phyloP scores from a whole-genome alignment of 2,329 filamentous ascomycete species.

The Teratosphaeria zuluensis region DNA sequence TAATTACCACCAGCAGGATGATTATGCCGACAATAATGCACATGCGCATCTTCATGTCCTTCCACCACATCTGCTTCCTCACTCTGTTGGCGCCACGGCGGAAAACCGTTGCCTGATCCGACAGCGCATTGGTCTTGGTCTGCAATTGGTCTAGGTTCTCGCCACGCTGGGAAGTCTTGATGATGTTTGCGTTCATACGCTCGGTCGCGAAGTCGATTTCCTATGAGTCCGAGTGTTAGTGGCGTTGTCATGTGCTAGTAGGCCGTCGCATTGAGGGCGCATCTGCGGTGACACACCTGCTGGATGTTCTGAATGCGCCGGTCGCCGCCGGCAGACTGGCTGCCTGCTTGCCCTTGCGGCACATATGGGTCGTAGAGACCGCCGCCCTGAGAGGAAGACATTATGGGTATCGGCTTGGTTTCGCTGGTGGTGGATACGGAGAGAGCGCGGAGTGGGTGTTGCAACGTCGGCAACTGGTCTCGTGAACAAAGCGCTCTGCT shows the following conservation, averaged over 20 bases:
- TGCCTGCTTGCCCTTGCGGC: constrained; percentile 1
- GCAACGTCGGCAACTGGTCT: neutral
- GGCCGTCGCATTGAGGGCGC: neutral
- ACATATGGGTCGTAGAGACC: constrained; percentile 5
- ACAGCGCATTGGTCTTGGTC: constrained; percentile 89
- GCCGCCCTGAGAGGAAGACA: neutral
- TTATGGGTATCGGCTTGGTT: neutral
- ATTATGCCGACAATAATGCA: constrained; percentile 88
- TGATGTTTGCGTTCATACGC: constrained; percentile 96
- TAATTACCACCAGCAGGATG: constrained; percentile 84
- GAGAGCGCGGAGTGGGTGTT: neutral
- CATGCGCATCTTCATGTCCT: constrained; percentile 99
- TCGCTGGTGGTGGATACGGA: neutral
- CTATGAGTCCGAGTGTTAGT: constrained; percentile 37
- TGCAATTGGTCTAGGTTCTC: constrained; percentile 78
- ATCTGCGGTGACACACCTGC: neutral
- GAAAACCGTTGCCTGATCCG: constrained; percentile 88
- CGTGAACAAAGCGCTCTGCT: neutral
- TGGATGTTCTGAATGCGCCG: constrained; percentile 1
- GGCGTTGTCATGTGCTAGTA: neutral
- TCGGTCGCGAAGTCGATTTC: constrained; percentile 96
- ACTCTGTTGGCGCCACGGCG: constrained; percentile 92
- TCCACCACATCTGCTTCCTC: constrained; percentile 97
- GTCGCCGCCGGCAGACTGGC: neutral
- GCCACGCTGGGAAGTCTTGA: constrained; percentile 89